These are phyloP conservation scores for Cystobasidium pallidum DNA, from an alignment of 1,284 basidiomycete species.

Conservation along the genomic window DNA sequence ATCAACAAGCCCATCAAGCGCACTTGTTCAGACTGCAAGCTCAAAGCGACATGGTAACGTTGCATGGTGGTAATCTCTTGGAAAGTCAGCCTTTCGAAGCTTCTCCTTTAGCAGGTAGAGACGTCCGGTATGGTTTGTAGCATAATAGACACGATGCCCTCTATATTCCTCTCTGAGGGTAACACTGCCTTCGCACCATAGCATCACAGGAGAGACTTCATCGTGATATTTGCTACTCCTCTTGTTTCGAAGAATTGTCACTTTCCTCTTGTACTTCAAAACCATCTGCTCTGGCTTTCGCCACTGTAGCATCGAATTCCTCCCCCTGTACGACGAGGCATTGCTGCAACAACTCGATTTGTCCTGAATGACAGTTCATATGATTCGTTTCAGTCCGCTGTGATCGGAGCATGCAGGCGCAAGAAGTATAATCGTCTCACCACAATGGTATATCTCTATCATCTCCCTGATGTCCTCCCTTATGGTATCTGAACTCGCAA, in stretches of 20 bases:
- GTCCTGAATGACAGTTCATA: slow-evolving; percentile 39
- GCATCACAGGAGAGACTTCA: too few relatives aligned
- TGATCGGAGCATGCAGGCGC: not conserved
- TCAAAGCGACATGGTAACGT: slow-evolving; percentile 49
- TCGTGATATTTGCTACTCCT: not conserved
- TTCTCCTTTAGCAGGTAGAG: slow-evolving; percentile 39
- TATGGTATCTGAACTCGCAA: slow-evolving; percentile 3
- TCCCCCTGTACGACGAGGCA: slow-evolving; percentile 33
- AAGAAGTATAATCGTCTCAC: slow-evolving; percentile 22
- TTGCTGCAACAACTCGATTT: slow-evolving; percentile 45
- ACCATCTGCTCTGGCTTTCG: slow-evolving; percentile 45
- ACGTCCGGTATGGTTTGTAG: slow-evolving; percentile 33
- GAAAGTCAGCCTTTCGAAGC: slow-evolving; percentile 45
- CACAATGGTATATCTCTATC: slow-evolving; percentile 47
- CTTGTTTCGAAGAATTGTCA: slow-evolving; percentile 43
- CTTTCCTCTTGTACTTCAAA: slow-evolving; percentile 47
- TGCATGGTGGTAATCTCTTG: slow-evolving; percentile 51
- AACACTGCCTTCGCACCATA: too few relatives aligned
- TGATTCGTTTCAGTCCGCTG: not conserved
- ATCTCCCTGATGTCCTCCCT: slow-evolving; percentile 44
- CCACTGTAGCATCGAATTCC: slow-evolving; percentile 39
- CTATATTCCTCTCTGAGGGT: slow-evolving; percentile 52
- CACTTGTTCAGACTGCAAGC: slow-evolving; percentile 49
- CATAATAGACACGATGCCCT: slow-evolving; percentile 48
- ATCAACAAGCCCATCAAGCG: slow-evolving; percentile 15